Percentiles rank a stretch among this genome's conserved stretches.
phyloP scores from a whole-genome alignment of 768 basidiomycete genomes.

The Termitomyces sp. region DNA sequence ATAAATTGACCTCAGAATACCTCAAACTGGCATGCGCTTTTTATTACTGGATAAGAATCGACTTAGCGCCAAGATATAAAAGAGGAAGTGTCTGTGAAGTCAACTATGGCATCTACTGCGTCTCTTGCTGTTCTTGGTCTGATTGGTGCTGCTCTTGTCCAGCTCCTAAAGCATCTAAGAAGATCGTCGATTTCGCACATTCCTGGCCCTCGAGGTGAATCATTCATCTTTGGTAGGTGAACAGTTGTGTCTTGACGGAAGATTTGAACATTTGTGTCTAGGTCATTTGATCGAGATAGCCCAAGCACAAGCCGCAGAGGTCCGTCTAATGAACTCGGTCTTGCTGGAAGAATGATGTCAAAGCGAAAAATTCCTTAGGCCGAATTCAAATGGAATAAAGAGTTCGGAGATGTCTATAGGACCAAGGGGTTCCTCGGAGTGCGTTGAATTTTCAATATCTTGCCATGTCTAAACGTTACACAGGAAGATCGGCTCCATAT shows the following conservation, averaged over 20 bases:
- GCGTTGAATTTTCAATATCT: conserved; percentile 5
- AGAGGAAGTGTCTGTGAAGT: neutral
- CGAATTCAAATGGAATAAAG: conserved; percentile 39
- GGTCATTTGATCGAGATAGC: conserved; percentile 26
- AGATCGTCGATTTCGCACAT: conserved; percentile 27
- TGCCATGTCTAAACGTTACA: neutral
- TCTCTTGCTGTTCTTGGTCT: conserved; percentile 5
- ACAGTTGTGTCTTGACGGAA: neutral
- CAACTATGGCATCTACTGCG: conserved; percentile 10
- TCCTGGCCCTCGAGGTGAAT: conserved; percentile 30
- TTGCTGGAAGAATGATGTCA: neutral
- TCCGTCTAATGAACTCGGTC: conserved; percentile 1
- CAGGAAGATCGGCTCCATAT: conserved; percentile 41
- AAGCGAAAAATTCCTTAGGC: conserved; percentile 15
- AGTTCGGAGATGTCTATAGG: conserved; percentile 35
- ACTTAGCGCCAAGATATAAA: neutral
- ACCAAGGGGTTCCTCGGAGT: conserved; percentile 35
- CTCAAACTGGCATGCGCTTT: too few species aligned
- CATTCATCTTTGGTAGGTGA: conserved; percentile 32
- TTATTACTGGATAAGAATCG: too few species aligned
- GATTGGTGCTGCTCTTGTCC: conserved; percentile 16
- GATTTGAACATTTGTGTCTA: conserved; percentile 3
- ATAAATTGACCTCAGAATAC: too few species aligned
- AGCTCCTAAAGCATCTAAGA: conserved; percentile 24
- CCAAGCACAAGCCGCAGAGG: conserved; percentile 30